Evolutionary conservation across 192 early-diverging fungal species (phyloP).

Genomic region (Coemansia sp.): DNA sequence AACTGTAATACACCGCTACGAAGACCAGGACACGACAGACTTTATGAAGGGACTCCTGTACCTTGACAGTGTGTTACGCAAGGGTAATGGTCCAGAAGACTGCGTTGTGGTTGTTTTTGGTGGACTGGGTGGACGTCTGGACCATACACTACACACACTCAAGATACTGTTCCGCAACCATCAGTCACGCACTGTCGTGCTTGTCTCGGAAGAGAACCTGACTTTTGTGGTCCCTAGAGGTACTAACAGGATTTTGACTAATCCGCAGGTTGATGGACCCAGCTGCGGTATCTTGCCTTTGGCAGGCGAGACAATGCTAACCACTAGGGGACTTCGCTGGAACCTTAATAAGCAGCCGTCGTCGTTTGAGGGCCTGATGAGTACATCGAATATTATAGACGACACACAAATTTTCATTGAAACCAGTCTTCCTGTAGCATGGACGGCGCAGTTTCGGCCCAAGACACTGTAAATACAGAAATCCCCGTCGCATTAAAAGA

Average conservation of each 20-base stretch:
- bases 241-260: conserved; percentile 64
- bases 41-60: conserved; percentile 83
- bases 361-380: conserved; percentile 76
- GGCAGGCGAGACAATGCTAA: conserved; percentile 59
- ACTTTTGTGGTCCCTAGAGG: conserved; percentile 63
- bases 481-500: background rate
- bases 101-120: conserved; percentile 74
- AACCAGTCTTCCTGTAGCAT: conserved; percentile 72
- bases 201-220: conserved; percentile 74
- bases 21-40: conserved; percentile 73
- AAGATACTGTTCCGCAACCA: conserved; percentile 69
- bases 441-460: conserved; percentile 72
- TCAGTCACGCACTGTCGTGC: conserved; percentile 55
- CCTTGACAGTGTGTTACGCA: conserved; percentile 27
- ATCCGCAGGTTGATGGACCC: conserved; percentile 69
- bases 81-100: conserved; percentile 15
- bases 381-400: conserved; percentile 80
- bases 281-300: conserved; percentile 88
- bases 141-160: conserved; percentile 82
- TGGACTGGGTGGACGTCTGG: conserved; percentile 83
- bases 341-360: conserved; percentile 60
- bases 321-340: conserved; percentile 80
- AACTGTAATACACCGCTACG: conserved; percentile 23
- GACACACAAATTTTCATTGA: conserved; percentile 59
- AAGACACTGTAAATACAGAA: background rate